Evolutionary conservation across 176 grass and related monocot genomes (phyloP), one percentile per base, ranked within the genome.

Genomic region (Alloteropsis semialata): DNA sequence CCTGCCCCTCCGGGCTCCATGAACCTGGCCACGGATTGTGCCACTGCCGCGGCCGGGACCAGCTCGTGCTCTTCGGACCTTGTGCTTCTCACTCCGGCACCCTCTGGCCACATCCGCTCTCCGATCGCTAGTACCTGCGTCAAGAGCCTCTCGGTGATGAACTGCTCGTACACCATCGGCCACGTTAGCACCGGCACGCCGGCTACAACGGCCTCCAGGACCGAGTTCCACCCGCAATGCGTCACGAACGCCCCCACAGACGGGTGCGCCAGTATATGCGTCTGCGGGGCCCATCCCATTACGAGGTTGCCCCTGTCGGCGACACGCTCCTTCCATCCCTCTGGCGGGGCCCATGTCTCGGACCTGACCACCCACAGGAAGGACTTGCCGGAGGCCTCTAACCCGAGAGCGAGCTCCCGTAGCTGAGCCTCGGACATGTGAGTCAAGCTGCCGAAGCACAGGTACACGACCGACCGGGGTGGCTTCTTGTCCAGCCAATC

Each of bases 141-240:
- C 16, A 84, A 7, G 0, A 85, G 27, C 77, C 76, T 72, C 56
- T 88, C 76, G 1, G n/a, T 72, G 69, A 91, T 76, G 76, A 87
- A 91, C 24, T 88, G 81, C 5, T 85, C 89, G 9, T 70, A 43
- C 57, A 57, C 67, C 44, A 91, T 66, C 0, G 89, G 89, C 92
- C 87, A 93, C 4, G 91, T 93, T 27, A 93, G 72, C 70, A 89
- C 63, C 6, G 87, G 78, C 50, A 77, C 70, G 10, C 84, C 91
- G 1, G 87, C 80, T 21, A 54, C 17, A 1, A 62, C 33, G 0
- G 73, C 80, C 50, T 91, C 85, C 13, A 91, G 5, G 10, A 76
- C 27, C 2, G 85, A 88, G 79, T 82, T 87, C 84, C 78, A 90
- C 10, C 88, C 88, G 33, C 88, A 90, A 22, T 90, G 88, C 2